Evolutionary conservation across 768 basidiomycete genomes (phyloP).

Genomic region (Infundibulicybe gibba): DNA sequence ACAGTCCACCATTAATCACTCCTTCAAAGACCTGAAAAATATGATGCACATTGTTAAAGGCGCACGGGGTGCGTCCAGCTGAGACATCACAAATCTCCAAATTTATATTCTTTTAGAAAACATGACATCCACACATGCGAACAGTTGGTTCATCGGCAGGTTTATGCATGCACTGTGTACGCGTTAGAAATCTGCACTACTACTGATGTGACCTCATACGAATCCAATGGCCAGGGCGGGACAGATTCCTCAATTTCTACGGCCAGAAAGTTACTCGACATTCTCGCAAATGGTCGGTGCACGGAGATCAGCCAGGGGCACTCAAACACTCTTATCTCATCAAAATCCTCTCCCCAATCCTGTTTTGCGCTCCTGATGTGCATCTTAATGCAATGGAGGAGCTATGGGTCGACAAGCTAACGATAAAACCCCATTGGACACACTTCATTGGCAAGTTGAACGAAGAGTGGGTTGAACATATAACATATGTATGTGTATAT

Average conservation of each 20-base stretch:
- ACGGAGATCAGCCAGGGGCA: neutral
- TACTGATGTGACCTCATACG: neutral
- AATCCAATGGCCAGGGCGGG: neutral
- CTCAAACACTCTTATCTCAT: slow-evolving; percentile 26
- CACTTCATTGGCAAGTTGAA: slow-evolving; percentile 32
- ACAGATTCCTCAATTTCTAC: slow-evolving; percentile 3
- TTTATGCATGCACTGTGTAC: neutral
- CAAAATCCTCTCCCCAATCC: slow-evolving; percentile 27
- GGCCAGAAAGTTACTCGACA: slow-evolving; percentile 3
- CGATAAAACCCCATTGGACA: slow-evolving; percentile 32
- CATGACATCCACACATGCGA: too few relatives aligned
- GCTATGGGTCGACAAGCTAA: slow-evolving; percentile 45
- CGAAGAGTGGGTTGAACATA: slow-evolving; percentile 37
- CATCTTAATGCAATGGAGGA: slow-evolving; percentile 37
- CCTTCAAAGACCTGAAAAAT: slow-evolving; percentile 2
- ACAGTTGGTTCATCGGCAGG: slow-evolving; percentile 5
- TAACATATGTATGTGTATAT: slow-evolving; percentile 33
- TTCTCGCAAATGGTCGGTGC: neutral
- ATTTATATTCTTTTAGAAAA: neutral
- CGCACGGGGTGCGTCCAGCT: slow-evolving; percentile 1
- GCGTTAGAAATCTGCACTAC: neutral
- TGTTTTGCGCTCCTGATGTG: slow-evolving; percentile 41
- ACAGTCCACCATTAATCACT: slow-evolving; percentile 4
- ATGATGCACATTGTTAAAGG: slow-evolving; percentile 3
- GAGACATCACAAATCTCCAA: neutral